Evolutionary conservation across 202 grass and related monocot genomes (phyloP).

Genomic region (Elaeis oleifera): DNA sequence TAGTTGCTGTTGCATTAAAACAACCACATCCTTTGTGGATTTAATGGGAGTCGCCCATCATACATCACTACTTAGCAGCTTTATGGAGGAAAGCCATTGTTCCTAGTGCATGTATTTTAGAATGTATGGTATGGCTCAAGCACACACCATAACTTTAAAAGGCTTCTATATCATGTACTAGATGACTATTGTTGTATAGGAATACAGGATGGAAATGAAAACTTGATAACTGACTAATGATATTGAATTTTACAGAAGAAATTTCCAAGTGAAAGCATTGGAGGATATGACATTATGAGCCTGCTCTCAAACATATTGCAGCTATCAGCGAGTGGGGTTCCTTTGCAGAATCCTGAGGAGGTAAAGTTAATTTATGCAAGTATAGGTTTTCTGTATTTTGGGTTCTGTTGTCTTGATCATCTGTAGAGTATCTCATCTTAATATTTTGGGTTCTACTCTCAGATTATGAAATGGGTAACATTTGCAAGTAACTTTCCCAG

Average conservation of each 20-base stretch:
- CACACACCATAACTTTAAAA: too few species aligned
- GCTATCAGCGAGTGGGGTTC: conserved; percentile 7
- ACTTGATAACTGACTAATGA: conserved; percentile 21
- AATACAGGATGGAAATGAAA: background rate
- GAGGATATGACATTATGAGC: conserved; percentile 42
- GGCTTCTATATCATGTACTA: too few species aligned
- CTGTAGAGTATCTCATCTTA: background rate
- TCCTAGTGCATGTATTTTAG: too few species aligned
- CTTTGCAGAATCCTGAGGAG: conserved; percentile 48
- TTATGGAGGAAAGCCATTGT: too few species aligned
- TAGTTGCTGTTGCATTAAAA: too few species aligned
- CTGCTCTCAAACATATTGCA: conserved; percentile 42
- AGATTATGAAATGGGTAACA: conserved; percentile 67
- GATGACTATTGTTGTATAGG: too few species aligned
- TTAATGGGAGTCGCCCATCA: too few species aligned
- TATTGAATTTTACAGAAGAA: conserved; percentile 36
- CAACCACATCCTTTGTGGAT: too few species aligned
- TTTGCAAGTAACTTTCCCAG: conserved; percentile 60
- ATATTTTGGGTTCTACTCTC: conserved; percentile 3
- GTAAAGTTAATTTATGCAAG: conserved; percentile 17
- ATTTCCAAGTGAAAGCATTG: conserved; percentile 36
- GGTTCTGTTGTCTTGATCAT: too few species aligned
- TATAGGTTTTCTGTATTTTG: too few species aligned
- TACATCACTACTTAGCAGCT: too few species aligned
- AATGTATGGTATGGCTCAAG: too few species aligned